A percentile compares a stretch with the other conserved stretches of the same genome.
phyloP scores from a whole-genome alignment of 2,329 filamentous ascomycete species.

The Paecilomyces sp. region DNA sequence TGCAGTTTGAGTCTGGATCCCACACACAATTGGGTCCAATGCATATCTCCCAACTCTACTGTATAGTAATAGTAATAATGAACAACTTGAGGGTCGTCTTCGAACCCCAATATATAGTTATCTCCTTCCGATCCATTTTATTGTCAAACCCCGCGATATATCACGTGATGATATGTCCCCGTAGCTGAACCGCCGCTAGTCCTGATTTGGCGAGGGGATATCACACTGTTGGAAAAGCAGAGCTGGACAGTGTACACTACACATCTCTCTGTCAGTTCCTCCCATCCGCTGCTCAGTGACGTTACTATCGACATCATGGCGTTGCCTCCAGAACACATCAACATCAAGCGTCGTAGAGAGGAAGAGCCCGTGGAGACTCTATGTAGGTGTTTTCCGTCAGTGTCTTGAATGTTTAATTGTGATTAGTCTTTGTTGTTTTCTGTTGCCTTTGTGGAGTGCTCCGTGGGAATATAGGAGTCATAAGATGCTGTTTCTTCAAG shows the following conservation, averaged over 20 bases:
- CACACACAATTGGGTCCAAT: neutral
- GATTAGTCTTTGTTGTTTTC: neutral
- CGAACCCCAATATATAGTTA: neutral
- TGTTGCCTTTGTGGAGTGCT: neutral
- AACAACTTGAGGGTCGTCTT: neutral
- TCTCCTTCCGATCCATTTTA: neutral
- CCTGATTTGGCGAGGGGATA: neutral
- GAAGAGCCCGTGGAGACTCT: slow-evolving; percentile 51
- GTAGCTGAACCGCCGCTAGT: neutral
- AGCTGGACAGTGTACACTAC: slow-evolving; percentile 3
- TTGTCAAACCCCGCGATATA: neutral
- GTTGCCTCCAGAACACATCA: slow-evolving; percentile 43
- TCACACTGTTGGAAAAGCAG: slow-evolving; percentile 3
- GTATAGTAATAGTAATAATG: slow-evolving; percentile 4
- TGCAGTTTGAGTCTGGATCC: neutral
- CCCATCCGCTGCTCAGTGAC: slow-evolving; percentile 1
- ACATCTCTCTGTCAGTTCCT: neutral
- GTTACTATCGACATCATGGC: slow-evolving; percentile 26
- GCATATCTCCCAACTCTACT: neutral
- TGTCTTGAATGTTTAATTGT: neutral
- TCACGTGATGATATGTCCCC: neutral
- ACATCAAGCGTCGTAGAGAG: slow-evolving; percentile 50
- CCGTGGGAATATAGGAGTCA: neutral
- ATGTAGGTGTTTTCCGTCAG: slow-evolving; percentile 26
- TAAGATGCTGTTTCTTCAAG: neutral